Conservation (phyloP, 2,329 filamentous ascomycete species). For the Lachnum nothofagi region DNA sequence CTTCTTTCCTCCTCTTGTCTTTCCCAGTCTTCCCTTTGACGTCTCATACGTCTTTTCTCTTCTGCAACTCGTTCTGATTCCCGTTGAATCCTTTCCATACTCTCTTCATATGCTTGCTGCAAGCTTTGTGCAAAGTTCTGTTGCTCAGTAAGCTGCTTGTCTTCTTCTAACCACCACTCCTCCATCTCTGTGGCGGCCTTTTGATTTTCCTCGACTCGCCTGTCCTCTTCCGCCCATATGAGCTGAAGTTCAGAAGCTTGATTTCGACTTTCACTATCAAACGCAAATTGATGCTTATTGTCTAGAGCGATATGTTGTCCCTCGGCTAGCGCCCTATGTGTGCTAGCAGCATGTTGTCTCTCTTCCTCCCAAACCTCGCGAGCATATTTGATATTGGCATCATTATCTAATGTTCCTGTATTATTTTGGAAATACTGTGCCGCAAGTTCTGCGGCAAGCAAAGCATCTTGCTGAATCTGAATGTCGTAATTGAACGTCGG, state of each 20-base stretch:
- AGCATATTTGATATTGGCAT: neutral
- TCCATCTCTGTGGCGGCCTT: neutral
- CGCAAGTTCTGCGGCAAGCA: neutral
- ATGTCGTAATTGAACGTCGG: neutral
- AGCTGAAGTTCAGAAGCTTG: neutral
- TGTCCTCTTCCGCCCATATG: neutral
- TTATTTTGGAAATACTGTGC: neutral
- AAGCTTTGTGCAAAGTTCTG: neutral
- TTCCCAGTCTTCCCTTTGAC: neutral
- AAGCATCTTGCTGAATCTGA: neutral
- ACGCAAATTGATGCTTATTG: neutral
- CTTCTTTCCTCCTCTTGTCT: neutral
- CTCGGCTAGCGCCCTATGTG: neutral
- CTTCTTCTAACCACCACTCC: neutral
- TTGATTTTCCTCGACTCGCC: neutral
- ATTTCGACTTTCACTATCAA: neutral
- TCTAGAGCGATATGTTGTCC: neutral
- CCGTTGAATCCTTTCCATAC: neutral
- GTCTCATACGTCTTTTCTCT: neutral
- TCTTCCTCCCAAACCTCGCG: neutral
- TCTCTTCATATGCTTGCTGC: neutral
- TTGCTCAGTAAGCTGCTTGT: neutral
- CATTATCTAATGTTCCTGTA: neutral
- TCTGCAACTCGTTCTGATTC: neutral
- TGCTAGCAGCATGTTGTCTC: neutral